A percentile compares a stretch with the other conserved stretches of the same genome.
Evolutionary conservation across 768 basidiomycete species (phyloP).

Genomic region (Cystofilobasidium ferigula): DNA sequence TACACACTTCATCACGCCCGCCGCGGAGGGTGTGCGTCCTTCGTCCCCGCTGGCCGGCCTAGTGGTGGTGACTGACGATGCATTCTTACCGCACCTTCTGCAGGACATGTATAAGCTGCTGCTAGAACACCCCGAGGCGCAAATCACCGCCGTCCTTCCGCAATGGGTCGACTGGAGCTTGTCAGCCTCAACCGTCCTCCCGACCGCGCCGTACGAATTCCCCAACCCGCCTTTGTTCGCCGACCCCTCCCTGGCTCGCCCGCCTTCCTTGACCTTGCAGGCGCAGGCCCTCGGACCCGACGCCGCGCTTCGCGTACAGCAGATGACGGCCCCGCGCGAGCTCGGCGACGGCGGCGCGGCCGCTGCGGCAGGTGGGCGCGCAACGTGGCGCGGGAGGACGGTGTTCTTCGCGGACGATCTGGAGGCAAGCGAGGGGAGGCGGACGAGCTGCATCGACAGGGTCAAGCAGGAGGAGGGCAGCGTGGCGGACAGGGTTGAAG

Average conservation of each 20-base stretch:
- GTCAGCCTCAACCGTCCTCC: constrained; percentile 30
- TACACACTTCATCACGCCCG: constrained; percentile 68
- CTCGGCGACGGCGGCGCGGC: too few species aligned
- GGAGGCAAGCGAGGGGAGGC: constrained; percentile 45
- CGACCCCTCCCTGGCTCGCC: constrained; percentile 24
- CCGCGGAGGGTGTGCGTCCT: constrained; percentile 32
- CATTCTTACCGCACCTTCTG: background rate
- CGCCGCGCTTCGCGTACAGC: too few species aligned
- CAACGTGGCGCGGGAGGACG: constrained; percentile 7
- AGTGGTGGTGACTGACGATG: background rate
- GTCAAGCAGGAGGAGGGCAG: constrained; percentile 54
- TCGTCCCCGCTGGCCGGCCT: background rate
- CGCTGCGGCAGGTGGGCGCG: background rate
- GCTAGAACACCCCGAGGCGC: constrained; percentile 39
- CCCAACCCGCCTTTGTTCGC: constrained; percentile 55
- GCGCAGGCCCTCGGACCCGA: too few species aligned
- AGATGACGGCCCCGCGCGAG: too few species aligned
- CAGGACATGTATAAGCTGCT: constrained; percentile 48
- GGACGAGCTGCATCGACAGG: constrained; percentile 49
- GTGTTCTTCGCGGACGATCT: constrained; percentile 40
- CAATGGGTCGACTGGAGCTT: constrained; percentile 78
- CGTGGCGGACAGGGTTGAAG: constrained; percentile 26
- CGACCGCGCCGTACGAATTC: constrained; percentile 38
- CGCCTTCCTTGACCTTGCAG: too few species aligned
- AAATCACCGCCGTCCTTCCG: constrained; percentile 62